These are phyloP conservation scores for Henckelia pumila DNA, from an alignment of 257 asterid genomes.

Conservation along the genomic window DNA sequence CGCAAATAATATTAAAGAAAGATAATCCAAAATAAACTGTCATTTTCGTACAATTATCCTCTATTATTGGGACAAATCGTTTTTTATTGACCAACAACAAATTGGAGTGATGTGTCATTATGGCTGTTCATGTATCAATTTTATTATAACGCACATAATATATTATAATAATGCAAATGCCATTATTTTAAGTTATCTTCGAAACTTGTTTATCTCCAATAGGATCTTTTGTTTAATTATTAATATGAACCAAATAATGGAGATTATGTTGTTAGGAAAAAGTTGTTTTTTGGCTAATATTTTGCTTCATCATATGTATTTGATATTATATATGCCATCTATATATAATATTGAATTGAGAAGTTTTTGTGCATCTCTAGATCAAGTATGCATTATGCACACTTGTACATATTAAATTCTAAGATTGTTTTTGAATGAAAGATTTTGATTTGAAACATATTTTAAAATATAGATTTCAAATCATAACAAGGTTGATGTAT, in stretches of 20 bases:
- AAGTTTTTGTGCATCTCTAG: too few species aligned
- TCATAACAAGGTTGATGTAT: too few species aligned
- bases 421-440: too few species aligned
- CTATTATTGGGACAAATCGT: conserved; percentile 13
- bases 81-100: conserved; percentile 20
- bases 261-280: too few species aligned
- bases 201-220: conserved; percentile 28
- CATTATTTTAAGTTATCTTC: conserved; percentile 49
- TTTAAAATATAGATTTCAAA: too few species aligned
- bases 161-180: not conserved
- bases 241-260: conserved; percentile 9
- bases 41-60: conserved; percentile 20
- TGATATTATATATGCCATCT: too few species aligned
- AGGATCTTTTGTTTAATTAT: conserved; percentile 29
- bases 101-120: conserved; percentile 27
- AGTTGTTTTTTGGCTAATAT: too few species aligned
- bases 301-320: too few species aligned
- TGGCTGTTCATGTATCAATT: not conserved
- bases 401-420: too few species aligned
- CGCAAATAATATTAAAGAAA: conserved; percentile 11
- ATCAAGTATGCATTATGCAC: too few species aligned
- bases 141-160: not conserved
- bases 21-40: conserved; percentile 16
- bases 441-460: too few species aligned
- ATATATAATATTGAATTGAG: too few species aligned